Base-by-base conservation (phyloP, 306 rosid species). In the Bauhinia variegata region DNA sequence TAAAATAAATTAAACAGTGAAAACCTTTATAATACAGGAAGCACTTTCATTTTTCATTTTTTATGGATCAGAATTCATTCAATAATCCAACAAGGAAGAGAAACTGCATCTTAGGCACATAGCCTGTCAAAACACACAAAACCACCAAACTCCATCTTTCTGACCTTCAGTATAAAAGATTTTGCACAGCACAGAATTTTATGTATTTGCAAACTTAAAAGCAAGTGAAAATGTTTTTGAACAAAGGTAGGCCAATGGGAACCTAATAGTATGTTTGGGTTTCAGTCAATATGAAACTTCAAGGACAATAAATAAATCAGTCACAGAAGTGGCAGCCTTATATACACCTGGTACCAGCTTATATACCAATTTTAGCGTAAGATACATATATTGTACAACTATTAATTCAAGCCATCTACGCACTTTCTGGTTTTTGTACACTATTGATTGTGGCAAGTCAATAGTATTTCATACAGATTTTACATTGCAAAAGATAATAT, bases 1-100 rank as follows among this genome's bases (percentile, higher is more conserved):
- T 41, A 84, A 70, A 61, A 52, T 18, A 79, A 30, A n/a, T 33
- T 39, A 51, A 75, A 38, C 51, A 68, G 34, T 65, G 32, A 72
- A 73, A 47, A 52, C 48, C 41, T 7, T 75, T 8, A 5, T 18
- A 42, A 63, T 59, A 23, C 38, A 57, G 42, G 31, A 14, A 69
- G 39, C 68, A 64, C 33, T 66, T 1, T 58, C 59, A 41, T 53
- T 0, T 7, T 11, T 5, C 16, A n/a, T 42, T 16, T 31, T 5
- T 51, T 11, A 69, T 30, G 54, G 58, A 33, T 8, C 50, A 64
- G 59, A 44, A 37, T 36, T 4, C 8, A 61, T 28, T 38, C 44
- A 19, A 55, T 54, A 9, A 37, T 46, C 53, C 44, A 52, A n/a
- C n/a, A n/a, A 70, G 8, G 39, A 9, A 15, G 73, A 64, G 62